These are phyloP conservation scores for Acanthamoeba castellanii DNA, from an alignment of 208 protist genomes.

Conservation along the genomic window DNA sequence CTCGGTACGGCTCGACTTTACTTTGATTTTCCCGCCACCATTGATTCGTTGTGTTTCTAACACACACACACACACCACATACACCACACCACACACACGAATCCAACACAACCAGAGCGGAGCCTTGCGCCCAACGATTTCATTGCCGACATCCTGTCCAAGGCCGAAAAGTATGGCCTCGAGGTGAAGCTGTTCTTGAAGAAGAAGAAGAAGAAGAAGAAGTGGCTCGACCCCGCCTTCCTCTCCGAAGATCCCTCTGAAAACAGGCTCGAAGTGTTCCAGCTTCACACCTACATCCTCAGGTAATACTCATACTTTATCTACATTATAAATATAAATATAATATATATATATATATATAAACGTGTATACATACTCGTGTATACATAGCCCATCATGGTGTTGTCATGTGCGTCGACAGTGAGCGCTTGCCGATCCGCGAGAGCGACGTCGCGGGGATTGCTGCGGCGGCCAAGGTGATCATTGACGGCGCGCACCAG, in stretches of 20 bases:
- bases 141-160: conserved; percentile 18
- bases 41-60: neutral
- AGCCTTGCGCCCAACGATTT: conserved; percentile 10
- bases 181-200: conserved; percentile 15
- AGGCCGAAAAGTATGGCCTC: neutral
- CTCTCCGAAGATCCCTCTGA: conserved; percentile 5
- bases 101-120: neutral
- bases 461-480: neutral
- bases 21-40: neutral
- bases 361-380: neutral
- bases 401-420: neutral
- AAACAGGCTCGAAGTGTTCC: conserved; percentile 8
- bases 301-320: neutral
- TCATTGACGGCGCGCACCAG: neutral
- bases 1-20: neutral
- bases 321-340: no score
- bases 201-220: conserved; percentile 56
- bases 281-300: conserved; percentile 8
- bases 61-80: neutral
- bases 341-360: neutral
- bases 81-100: no score
- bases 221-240: conserved; percentile 19
- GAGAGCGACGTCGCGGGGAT: neutral
- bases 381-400: neutral
- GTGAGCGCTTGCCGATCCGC: neutral